These are phyloP conservation scores for Porphyrellus cyaneotinctus DNA, from an alignment of 768 basidiomycete species.

Conservation along the genomic window DNA sequence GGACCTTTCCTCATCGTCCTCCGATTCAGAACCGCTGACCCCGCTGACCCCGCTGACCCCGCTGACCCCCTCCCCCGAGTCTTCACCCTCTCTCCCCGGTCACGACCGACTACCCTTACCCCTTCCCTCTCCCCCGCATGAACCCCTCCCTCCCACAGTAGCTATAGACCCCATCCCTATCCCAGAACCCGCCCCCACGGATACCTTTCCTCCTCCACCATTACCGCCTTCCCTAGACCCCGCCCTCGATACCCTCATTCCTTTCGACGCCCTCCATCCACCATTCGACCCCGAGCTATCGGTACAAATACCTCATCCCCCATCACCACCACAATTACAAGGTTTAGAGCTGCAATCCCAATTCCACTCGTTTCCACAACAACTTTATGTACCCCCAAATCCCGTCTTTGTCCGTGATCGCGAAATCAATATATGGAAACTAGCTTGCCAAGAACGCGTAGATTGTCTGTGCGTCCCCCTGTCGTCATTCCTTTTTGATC, in stretches of 20 bases:
- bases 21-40: conserved; percentile 12
- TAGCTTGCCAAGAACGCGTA: conserved; percentile 34
- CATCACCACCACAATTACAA: conserved; percentile 13
- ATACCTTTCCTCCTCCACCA: conserved; percentile 1
- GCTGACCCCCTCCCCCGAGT: conserved; percentile 19
- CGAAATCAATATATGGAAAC: conserved; percentile 34
- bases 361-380: conserved; percentile 22
- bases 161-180: conserved; percentile 6
- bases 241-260: conserved; percentile 26
- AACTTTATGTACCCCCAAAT: conserved; percentile 26
- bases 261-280: conserved; percentile 21
- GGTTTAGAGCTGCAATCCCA: conserved; percentile 24
- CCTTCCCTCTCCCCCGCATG: conserved; percentile 1
- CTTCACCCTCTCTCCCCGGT: conserved; percentile 22
- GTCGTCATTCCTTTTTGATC: conserved; percentile 3
- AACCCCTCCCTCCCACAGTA: conserved; percentile 6
- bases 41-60: conserved; percentile 23
- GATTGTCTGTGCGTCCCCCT: conserved; percentile 29
- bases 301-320: conserved; percentile 14
- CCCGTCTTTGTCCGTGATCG: conserved; percentile 31
- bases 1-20: background rate
- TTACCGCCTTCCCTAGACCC: conserved; percentile 14
- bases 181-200: background rate
- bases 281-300: conserved; percentile 19
- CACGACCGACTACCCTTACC: conserved; percentile 22